Conservation (phyloP, 2,329 filamentous ascomycete genomes). For the Arthroderma sp. region DNA sequence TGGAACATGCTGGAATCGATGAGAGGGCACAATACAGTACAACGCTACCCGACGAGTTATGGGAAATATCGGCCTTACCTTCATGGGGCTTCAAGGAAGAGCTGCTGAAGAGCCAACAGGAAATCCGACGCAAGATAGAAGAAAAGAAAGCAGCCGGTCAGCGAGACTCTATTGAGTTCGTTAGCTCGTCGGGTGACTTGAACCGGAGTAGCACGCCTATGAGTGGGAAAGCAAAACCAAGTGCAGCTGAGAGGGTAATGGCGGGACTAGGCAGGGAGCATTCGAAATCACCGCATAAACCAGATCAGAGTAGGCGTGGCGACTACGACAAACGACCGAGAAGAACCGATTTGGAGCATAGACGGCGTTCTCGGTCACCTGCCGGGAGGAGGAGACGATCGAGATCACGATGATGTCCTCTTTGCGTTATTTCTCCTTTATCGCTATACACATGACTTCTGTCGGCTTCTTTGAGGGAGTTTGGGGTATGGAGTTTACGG, state of each 20-base stretch:
- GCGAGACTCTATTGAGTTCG: slow-evolving; percentile 29
- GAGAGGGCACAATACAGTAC: slow-evolving; percentile 42
- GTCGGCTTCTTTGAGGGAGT: no score
- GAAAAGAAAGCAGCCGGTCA: slow-evolving; percentile 22
- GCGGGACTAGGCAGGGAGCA: slow-evolving; percentile 13
- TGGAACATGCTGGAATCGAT: slow-evolving; percentile 44
- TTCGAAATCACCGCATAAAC: slow-evolving; percentile 6
- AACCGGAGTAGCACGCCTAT: slow-evolving; percentile 10
- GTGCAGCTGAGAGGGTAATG: slow-evolving; percentile 16
- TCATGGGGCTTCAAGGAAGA: slow-evolving; percentile 35
- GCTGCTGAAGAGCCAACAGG: slow-evolving; percentile 30
- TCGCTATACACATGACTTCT: background rate
- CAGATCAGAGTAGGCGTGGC: slow-evolving; percentile 7
- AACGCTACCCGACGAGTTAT: slow-evolving; percentile 31
- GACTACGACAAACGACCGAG: slow-evolving; percentile 1
- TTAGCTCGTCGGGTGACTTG: slow-evolving; percentile 14
- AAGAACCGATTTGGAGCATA: slow-evolving; percentile 6
- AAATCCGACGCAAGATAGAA: slow-evolving; percentile 21
- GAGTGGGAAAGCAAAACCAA: slow-evolving; percentile 9
- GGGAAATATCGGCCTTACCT: slow-evolving; percentile 28
- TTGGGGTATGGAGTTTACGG: no score
- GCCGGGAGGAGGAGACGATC: slow-evolving; percentile 12
- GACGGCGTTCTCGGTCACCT: slow-evolving; percentile 10
- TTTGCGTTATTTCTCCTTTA: background rate
- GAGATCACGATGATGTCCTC: slow-evolving; percentile 9